phyloP scores from a whole-genome alignment of 2,329 filamentous ascomycete species.

The Seiridium cupressi region DNA sequence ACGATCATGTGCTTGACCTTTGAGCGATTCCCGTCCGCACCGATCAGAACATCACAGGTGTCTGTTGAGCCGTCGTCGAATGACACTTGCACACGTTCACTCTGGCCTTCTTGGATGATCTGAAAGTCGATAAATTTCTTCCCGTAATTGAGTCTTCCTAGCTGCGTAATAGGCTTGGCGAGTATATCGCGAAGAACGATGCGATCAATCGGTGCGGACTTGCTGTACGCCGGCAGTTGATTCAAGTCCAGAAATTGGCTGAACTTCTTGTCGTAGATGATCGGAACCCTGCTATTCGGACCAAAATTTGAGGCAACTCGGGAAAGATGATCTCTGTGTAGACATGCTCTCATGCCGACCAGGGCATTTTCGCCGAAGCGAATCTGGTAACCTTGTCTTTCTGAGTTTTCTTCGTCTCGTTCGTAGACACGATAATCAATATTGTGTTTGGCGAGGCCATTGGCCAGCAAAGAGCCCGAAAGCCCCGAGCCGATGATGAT shows the following conservation, averaged over 20 bases:
- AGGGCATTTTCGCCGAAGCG: conserved; percentile 16
- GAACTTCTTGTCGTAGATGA: conserved; percentile 10
- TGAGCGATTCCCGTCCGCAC: conserved; percentile 12
- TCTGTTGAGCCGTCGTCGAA: conserved; percentile 12
- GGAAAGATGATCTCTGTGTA: conserved; percentile 5
- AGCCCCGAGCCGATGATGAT: conserved; percentile 20
- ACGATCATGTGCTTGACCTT: conserved; percentile 3
- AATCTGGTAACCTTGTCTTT: conserved; percentile 18
- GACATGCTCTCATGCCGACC: conserved; percentile 16
- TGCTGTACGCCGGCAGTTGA: conserved; percentile 14
- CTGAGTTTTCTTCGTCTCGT: conserved; percentile 4
- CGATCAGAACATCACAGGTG: conserved; percentile 17
- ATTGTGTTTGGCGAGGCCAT: conserved; percentile 14
- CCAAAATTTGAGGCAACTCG: conserved; percentile 3
- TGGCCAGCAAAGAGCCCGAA: conserved; percentile 16
- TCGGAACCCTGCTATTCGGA: conserved; percentile 8
- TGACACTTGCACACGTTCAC: conserved; percentile 6
- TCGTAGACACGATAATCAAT: conserved; percentile 16
- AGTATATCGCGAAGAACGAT: conserved; percentile 14
- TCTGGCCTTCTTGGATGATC: conserved; percentile 2
- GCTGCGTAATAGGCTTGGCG: conserved; percentile 10
- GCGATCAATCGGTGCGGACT: conserved; percentile 17
- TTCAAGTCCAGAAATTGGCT: conserved; percentile 12
- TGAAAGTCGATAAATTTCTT: conserved; percentile 14
- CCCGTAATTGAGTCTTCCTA: conserved; percentile 10